Evolutionary conservation across 805 yeast genomes (phyloP), one percentile per base, ranked within the genome.

Genomic region (Teunomyces lycoperdinae): DNA sequence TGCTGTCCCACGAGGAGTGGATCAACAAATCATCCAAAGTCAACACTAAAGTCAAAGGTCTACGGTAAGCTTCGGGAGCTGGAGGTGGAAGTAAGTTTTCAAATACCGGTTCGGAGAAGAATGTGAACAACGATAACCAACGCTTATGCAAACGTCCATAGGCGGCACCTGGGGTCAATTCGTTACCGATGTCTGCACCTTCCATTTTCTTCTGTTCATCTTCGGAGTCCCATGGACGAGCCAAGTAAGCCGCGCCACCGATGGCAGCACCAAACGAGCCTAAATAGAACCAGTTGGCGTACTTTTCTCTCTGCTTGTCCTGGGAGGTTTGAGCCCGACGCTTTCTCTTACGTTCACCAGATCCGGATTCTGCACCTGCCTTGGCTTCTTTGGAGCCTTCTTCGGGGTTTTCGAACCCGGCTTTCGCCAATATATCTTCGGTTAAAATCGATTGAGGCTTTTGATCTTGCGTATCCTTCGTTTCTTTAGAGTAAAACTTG

Each of bases 1-100:
- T 83, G 56, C 89, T 81, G 48, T 88, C 80, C 99, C 99, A 94
- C 53, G 86, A 88, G 34, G 96, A 84, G 66, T 94, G 97, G 48
- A 92, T 81, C 62, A 94, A 78, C 50, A 94, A 73, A 61, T 94
- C 99, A 59, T 94, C 99, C 60, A 94, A 78, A 28, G 88, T 84
- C 58, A 94, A 67, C 6, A 94, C 97, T 55, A 94, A 75, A 3
- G 99, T 94, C 63, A 87, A 70, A 30, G 98, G 97, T 62, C 96
- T 85, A 64, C 90, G 86, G 69, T 90, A 90, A 46, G 92, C 95
- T 59, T 88, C 92, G 7, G 85, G 85, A 30, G 95, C 88, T 28
- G 96, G 91, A 43, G 95, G 96, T 45, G 99, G 99, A 58, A 95
- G 80, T 61, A 94, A 80, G 65, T 90, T 90, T 51, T 90, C 95